Base-by-base conservation (phyloP, 2,329 filamentous ascomycete genomes). In the Aspergillus fijiensis region DNA sequence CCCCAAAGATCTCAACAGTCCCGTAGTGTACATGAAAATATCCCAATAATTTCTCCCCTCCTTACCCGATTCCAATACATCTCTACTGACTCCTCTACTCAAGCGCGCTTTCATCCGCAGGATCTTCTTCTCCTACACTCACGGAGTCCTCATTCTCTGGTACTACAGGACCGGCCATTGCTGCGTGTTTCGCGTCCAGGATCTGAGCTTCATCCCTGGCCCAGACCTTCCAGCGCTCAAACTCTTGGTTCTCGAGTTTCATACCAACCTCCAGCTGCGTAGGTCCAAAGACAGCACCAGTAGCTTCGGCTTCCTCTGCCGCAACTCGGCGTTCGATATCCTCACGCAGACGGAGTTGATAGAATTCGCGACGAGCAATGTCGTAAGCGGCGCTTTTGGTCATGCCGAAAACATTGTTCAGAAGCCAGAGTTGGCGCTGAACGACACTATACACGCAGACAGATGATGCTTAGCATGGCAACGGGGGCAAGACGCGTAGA, bases 231-330 rank as follows among this genome's bases (percentile, higher is more conserved):
- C 95, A 99, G 63, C 82, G 80, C 77, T 97, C 91, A 75, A 87
- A 96, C 61, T 87, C 82, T 68, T 84, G 78, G 77, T 96, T 87
- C 78, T 99, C 95, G 56, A 96, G 82, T 63, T 88, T 81, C 86
- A 95, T 90, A 65, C 91, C 87, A 59, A 96, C 81, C 61, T 96
- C 88, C 55, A 92, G 74, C 61, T 85, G 83, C 48, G 85, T 82
- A 76, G 89, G 90, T 74, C 92, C 92, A 74, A 98, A 98, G 81
- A 92, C 92, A 54, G 92, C 93, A 56, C 95, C 95, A 5, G 90
- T 89, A 69, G 90, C 85, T 64, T 87, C 82, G 29, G 95, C 94
- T 78, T 99, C 95, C 78, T 99, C 95, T 53, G 87, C 83, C 7
- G 94, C 91, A 61, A 99, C 84, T 68, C 93, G 87, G 67, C 86